Percentiles rank a stretch among this genome's conserved stretches.
phyloP scores from a whole-genome alignment of 2,329 filamentous ascomycete species.

The Colletotrichum neosansevieriae region DNA sequence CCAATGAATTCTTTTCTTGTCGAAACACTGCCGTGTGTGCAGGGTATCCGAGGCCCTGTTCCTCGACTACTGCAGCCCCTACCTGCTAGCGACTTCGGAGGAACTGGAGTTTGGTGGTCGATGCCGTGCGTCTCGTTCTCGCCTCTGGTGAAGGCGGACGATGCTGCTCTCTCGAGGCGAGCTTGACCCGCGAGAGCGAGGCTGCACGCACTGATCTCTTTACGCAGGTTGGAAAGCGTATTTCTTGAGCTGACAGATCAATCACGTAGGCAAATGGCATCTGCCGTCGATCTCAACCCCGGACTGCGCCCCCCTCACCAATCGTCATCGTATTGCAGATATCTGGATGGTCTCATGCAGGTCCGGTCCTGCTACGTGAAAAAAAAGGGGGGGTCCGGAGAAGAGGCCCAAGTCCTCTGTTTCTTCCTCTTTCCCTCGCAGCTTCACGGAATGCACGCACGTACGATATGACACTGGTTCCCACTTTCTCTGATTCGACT shows the following conservation, averaged over 20 bases:
- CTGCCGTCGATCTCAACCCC: conserved; percentile 1
- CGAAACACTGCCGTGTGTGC: conserved; percentile 18
- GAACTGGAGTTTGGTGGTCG: background rate
- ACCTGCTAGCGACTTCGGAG: conserved; percentile 15
- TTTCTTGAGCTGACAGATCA: conserved; percentile 11
- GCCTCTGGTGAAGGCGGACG: background rate
- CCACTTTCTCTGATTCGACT: background rate
- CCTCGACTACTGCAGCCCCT: conserved; percentile 5
- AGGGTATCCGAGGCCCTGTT: background rate
- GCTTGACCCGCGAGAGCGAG: background rate
- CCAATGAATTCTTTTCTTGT: background rate
- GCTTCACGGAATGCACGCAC: conserved; percentile 16
- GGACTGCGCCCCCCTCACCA: background rate
- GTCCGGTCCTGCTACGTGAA: background rate
- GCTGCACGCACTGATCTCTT: conserved; percentile 12
- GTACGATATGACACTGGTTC: conserved; percentile 19
- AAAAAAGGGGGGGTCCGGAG: background rate
- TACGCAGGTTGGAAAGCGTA: background rate
- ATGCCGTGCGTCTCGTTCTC: conserved; percentile 1
- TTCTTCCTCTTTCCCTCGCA: background rate
- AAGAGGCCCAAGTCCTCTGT: conserved; percentile 12
- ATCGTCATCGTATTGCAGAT: background rate
- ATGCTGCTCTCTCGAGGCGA: background rate
- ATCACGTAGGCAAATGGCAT: background rate
- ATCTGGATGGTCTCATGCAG: conserved; percentile 19